phyloP scores from a whole-genome alignment of 192 early-diverging fungal genomes.

The Entomortierella chlamydospora region DNA sequence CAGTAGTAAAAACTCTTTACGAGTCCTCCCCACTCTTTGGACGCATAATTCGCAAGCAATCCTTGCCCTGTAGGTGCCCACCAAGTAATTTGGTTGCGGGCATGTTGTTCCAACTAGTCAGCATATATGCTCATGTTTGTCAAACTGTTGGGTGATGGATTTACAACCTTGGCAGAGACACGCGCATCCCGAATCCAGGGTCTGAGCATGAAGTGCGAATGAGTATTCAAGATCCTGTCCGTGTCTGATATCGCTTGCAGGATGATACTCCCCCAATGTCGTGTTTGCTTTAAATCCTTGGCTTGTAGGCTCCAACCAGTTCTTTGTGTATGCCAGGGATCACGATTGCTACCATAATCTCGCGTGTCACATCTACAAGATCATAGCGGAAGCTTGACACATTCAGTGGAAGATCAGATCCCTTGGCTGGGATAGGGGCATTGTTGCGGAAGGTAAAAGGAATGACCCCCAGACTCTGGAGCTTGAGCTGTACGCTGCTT shows the following conservation, averaged over 20 bases:
- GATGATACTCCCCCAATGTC: slow-evolving; percentile 2
- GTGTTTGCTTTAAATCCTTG: slow-evolving; percentile 9
- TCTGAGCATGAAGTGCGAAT: slow-evolving; percentile 44
- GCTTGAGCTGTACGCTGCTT: no score
- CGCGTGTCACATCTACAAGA: slow-evolving; percentile 46
- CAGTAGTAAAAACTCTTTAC: slow-evolving; percentile 37
- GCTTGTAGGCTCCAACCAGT: slow-evolving; percentile 26
- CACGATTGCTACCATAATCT: slow-evolving; percentile 32
- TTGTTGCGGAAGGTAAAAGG: no score
- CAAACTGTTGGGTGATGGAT: background rate
- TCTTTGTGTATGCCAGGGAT: slow-evolving; percentile 40
- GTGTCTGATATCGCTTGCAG: slow-evolving; percentile 22
- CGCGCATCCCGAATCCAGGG: slow-evolving; percentile 36
- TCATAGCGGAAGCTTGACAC: slow-evolving; percentile 47
- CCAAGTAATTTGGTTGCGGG: slow-evolving; percentile 45
- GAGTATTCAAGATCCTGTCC: slow-evolving; percentile 30
- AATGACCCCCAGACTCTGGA: no score
- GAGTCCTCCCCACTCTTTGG: slow-evolving; percentile 40
- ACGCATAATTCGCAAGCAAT: slow-evolving; percentile 23
- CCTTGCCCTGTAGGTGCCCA: slow-evolving; percentile 35
- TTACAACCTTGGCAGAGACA: slow-evolving; percentile 17
- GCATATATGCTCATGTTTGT: slow-evolving; percentile 8
- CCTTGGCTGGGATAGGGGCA: background rate
- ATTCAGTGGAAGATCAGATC: slow-evolving; percentile 17
- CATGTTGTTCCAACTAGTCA: slow-evolving; percentile 37